Percentiles rank a stretch among this genome's conserved stretches.
These are phyloP conservation scores for Ogataea henricii DNA, from an alignment of 805 yeast species.

Conservation along the genomic window DNA sequence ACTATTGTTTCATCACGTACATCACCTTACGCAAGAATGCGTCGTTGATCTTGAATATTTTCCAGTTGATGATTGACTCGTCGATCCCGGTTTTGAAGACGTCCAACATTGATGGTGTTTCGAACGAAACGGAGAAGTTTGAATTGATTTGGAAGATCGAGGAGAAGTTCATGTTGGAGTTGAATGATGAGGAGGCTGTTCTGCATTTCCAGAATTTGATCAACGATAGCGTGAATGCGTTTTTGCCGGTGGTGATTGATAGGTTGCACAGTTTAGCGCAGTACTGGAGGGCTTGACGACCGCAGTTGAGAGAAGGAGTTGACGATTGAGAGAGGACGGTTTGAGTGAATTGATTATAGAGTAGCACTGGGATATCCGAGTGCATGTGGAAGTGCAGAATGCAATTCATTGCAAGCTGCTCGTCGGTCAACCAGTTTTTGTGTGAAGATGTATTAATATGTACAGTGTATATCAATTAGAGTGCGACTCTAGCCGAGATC, in stretches of 20 bases:
- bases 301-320: no score
- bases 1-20: conserved; percentile 92
- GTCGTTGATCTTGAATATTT: conserved; percentile 83
- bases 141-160: conserved; percentile 88
- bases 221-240: conserved; percentile 91
- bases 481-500: no score
- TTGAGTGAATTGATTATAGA: no score
- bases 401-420: no score
- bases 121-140: conserved; percentile 66
- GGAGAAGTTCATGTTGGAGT: conserved; percentile 89
- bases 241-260: conserved; percentile 93
- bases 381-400: no score
- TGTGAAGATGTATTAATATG: no score
- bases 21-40: conserved; percentile 88
- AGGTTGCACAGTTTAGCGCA: conserved; percentile 94
- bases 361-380: no score
- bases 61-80: conserved; percentile 92
- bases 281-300: conserved; percentile 82
- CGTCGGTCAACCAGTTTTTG: no score
- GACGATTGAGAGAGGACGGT: no score
- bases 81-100: conserved; percentile 84
- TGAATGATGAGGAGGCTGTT: conserved; percentile 96
- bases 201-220: conserved; percentile 91
- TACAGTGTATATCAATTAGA: no score
- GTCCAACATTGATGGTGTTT: conserved; percentile 22